Evolutionary conservation across 2,329 filamentous ascomycete genomes (phyloP), one percentile per base, ranked within the genome.

Genomic region (Bipolaris gigantea): DNA sequence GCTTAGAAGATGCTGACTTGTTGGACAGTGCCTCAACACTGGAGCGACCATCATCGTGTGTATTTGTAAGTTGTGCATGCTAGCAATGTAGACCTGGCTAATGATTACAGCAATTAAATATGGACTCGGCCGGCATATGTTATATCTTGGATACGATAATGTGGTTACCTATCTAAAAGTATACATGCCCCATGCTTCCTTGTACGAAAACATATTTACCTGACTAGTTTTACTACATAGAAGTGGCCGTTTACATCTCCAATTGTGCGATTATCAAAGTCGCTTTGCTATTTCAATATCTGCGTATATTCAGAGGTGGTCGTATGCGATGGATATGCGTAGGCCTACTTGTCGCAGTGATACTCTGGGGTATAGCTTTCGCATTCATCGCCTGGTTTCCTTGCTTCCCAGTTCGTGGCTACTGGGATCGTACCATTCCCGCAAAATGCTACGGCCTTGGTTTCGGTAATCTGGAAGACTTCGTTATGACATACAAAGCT

Each of bases 281-380:
- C 3, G 71, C 73, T 2, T 57, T 75, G 4, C 63, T 75, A 0
- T 34, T 71, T 13, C 73, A 75, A 52, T 75, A 74, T 43, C 61
- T 74, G 8, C 73, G 73, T 32, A 70, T 75, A 15, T 74, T 74
- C 65, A 67, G 67, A 43, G 63, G 65, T 2, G 67, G 66, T 2
- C 48, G 25, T 11, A 71, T 69, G 66, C 63, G 63, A 33, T 67
- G 62, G 62, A 48, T 65, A 5, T 72, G 70, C 36, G 42, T 71
- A 8, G 21, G 39, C 10, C 55, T 70, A 2, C 53, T 72, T 5
- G 56, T 46, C 3, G 10, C 70, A 5, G 62, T 72, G 19, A 56
- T 43, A 16, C 38, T 67, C 15, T 75, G 73, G 73, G 71, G 71
- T 2, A 21, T 67, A 2, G 61, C 61, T 1, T 74, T 68, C 53